These are phyloP conservation scores for Saxophila tyrrhenica DNA, from an alignment of 495 filamentous ascomycete species.

Conservation along the genomic window DNA sequence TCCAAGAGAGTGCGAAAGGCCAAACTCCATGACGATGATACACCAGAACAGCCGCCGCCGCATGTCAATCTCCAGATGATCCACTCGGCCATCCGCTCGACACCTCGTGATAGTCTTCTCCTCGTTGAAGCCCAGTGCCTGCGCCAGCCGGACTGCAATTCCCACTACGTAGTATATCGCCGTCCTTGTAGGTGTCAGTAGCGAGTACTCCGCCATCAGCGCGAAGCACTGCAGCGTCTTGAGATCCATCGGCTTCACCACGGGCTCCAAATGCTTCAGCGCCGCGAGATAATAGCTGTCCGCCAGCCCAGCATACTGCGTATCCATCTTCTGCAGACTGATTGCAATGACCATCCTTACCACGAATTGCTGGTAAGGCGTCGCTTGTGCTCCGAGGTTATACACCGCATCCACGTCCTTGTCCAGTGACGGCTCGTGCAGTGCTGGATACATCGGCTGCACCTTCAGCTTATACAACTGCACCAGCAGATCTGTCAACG, in stretches of 20 bases:
- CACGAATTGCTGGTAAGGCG: conserved; percentile 70
- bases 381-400: conserved; percentile 49
- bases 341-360: conserved; percentile 84
- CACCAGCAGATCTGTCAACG: conserved; percentile 59
- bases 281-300: conserved; percentile 88
- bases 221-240: conserved; percentile 82
- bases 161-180: conserved; percentile 87
- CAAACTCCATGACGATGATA: conserved; percentile 72
- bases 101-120: conserved; percentile 60
- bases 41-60: conserved; percentile 78
- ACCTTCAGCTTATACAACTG: conserved; percentile 74
- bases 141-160: conserved; percentile 69
- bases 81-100: conserved; percentile 28
- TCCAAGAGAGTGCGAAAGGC: conserved; percentile 74
- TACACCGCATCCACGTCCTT: conserved; percentile 70
- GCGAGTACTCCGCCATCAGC: conserved; percentile 80
- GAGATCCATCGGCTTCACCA: conserved; percentile 69
- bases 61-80: conserved; percentile 74
- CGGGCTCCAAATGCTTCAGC: conserved; percentile 63
- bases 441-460: conserved; percentile 69
- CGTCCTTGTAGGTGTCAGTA: conserved; percentile 79
- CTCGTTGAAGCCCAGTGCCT: conserved; percentile 72
- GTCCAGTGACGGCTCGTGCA: conserved; percentile 74
- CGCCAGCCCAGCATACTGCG: conserved; percentile 69
- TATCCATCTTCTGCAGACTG: conserved; percentile 77